These are phyloP conservation scores for Epichloe baconii DNA, from an alignment of 2,329 filamentous ascomycete species.

Conservation along the genomic window DNA sequence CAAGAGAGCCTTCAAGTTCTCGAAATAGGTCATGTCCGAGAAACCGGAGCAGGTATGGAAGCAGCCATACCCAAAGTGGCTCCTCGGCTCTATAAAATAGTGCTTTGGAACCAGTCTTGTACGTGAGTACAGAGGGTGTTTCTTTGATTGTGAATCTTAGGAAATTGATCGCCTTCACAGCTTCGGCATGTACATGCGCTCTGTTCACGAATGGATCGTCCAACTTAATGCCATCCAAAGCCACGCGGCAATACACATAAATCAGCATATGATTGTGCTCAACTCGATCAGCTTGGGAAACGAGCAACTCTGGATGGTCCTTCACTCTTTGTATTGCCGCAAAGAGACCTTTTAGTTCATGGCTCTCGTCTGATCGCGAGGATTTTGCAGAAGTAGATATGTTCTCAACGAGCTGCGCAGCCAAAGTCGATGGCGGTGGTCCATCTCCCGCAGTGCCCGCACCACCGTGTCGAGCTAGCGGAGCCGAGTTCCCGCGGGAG, in stretches of 20 bases:
- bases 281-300: conserved; percentile 50
- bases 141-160: conserved; percentile 62
- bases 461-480: conserved; percentile 7
- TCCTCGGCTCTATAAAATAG: conserved; percentile 42
- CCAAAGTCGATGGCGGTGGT: conserved; percentile 65
- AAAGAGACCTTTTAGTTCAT: conserved; percentile 62
- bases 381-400: conserved; percentile 53
- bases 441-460: conserved; percentile 10
- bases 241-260: conserved; percentile 69
- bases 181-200: conserved; percentile 43
- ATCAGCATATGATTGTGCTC: conserved; percentile 76
- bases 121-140: conserved; percentile 54
- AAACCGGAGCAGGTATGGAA: conserved; percentile 43
- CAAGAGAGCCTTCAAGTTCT: conserved; percentile 36
- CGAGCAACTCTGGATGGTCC: conserved; percentile 38
- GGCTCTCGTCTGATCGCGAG: conserved; percentile 51
- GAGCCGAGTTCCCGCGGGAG: conserved; percentile 9
- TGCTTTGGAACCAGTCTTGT: conserved; percentile 24
- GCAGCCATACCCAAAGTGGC: conserved; percentile 53
- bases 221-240: conserved; percentile 54
- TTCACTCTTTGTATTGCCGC: conserved; percentile 41
- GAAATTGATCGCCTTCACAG: conserved; percentile 63
- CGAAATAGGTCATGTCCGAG: conserved; percentile 38
- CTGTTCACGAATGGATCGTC: conserved; percentile 55
- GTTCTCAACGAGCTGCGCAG: conserved; percentile 75